A percentile compares a stretch with the other conserved stretches of the same genome.
These are phyloP conservation scores for Corymbia calophylla DNA, from an alignment of 441 rosid genomes.

Conservation along the genomic window DNA sequence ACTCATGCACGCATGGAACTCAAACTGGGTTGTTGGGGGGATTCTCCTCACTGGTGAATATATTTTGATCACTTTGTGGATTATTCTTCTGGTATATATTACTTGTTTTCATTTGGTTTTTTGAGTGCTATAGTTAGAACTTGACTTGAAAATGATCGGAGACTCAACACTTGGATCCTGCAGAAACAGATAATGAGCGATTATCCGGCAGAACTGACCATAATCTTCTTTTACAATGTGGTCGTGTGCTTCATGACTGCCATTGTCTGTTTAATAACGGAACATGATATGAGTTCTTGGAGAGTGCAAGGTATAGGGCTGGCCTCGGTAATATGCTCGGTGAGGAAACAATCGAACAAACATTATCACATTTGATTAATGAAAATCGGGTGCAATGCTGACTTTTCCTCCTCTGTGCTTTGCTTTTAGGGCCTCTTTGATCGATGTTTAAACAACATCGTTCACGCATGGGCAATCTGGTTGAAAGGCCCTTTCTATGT, in stretches of 20 bases:
- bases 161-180: not conserved
- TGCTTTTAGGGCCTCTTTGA: constrained; percentile 29
- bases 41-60: constrained; percentile 17
- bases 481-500: constrained; percentile 40
- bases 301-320: constrained; percentile 1
- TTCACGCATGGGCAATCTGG: constrained; percentile 33
- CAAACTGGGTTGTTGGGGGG: constrained; percentile 39
- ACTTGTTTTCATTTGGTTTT: not conserved
- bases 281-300: constrained; percentile 29
- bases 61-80: constrained; percentile 29
- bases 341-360: not conserved
- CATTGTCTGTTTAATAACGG: constrained; percentile 16
- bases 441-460: constrained; percentile 15
- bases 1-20: constrained; percentile 4
- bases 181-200: constrained; percentile 38
- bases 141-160: not conserved
- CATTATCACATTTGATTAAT: not conserved
- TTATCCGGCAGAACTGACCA: constrained; percentile 32
- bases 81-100: constrained; percentile 27
- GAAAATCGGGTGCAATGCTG: not conserved
- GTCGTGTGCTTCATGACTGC: constrained; percentile 29
- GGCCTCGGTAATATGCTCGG: not conserved
- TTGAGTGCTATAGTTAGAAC: not conserved
- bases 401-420: not conserved
- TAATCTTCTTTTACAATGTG: constrained; percentile 33